Conservation (phyloP, 371 early-diverging fungal genomes). For the Mucor velutinosus region DNA sequence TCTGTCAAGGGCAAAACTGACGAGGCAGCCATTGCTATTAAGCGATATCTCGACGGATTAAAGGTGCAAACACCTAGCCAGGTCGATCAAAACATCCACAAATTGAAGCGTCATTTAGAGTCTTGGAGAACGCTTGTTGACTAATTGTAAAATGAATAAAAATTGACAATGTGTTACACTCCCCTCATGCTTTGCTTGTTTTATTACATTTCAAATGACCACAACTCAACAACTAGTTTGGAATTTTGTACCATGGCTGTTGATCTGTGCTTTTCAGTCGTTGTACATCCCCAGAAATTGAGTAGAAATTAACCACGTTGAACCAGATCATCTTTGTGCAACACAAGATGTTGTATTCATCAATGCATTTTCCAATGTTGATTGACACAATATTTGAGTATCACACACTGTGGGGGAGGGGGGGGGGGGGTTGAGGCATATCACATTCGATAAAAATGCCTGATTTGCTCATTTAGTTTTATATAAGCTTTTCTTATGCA, state of each 20-base stretch:
- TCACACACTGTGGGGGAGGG: background rate
- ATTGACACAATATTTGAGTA: background rate
- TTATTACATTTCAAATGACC: constrained; percentile 7
- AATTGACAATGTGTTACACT: background rate
- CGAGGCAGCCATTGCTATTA: constrained; percentile 26
- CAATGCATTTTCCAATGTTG: background rate
- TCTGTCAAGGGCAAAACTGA: constrained; percentile 28
- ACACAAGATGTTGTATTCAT: background rate
- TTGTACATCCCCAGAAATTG: constrained; percentile 5
- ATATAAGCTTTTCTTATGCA: background rate
- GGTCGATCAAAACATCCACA: constrained; percentile 37
- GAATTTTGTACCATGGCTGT: background rate
- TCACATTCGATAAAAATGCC: background rate
- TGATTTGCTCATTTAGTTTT: background rate
- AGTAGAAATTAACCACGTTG: background rate
- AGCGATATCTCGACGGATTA: constrained; percentile 32
- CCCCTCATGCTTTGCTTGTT: constrained; percentile 13
- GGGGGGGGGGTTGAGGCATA: background rate
- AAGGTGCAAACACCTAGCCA: constrained; percentile 38
- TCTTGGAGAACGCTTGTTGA: constrained; percentile 32
- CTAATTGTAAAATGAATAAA: constrained; percentile 5
- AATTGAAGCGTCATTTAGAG: constrained; percentile 33
- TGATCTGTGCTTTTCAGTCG: constrained; percentile 10
- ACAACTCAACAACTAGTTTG: background rate
- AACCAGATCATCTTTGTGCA: background rate